Evolutionary conservation across 495 filamentous ascomycete species (phyloP), one percentile per base, ranked within the genome.

Genomic region (Melanomma pulvis-pyrius): DNA sequence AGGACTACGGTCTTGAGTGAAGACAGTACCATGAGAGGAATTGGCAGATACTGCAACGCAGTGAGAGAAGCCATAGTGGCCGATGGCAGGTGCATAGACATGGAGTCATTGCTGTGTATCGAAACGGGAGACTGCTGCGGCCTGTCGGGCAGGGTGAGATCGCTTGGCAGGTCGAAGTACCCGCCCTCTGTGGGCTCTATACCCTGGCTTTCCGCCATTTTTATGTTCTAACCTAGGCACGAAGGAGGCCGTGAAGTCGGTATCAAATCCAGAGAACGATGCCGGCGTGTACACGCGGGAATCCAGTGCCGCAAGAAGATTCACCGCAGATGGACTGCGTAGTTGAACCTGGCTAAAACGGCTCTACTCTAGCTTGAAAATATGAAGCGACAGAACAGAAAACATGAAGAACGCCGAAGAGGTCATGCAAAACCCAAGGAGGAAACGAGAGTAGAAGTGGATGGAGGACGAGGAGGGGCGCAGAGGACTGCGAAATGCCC

Each of bases 41-140:
- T 84, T 0, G 88, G 88, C 17, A 90, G 79, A 67, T 88, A 88
- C 72, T 90, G 86, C 71, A 90, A 75, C 1, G 87, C 83, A 1
- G 86, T 81, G 59, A 90, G 82, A 11, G 88, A 84, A 8, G 63
- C 53, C 56, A 63, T 58, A 17, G 39, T 44, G 25, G 9, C 9
- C 48, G 62, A 60, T 11, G 50, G 30, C 36, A 67, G 17, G 2
- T 50, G 24, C 34, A 62, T 47, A 0, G 64, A 61, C 39, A 65
- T 36, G 8, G 55, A 32, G 17, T 51, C 64, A 36, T 57, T 61
- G 58, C 64, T 67, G 25, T 57, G 56, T 5, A 26, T 32, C 15
- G 64, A 61, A 4, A 46, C 34, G 21, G 64, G 57, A 19, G 58
- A 67, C 22, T 29, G n/a, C 5, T 11, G 17, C 8, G 28, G 7